Conservation (phyloP, 2,329 filamentous ascomycete genomes). For the Aspergillus luchuensis region DNA sequence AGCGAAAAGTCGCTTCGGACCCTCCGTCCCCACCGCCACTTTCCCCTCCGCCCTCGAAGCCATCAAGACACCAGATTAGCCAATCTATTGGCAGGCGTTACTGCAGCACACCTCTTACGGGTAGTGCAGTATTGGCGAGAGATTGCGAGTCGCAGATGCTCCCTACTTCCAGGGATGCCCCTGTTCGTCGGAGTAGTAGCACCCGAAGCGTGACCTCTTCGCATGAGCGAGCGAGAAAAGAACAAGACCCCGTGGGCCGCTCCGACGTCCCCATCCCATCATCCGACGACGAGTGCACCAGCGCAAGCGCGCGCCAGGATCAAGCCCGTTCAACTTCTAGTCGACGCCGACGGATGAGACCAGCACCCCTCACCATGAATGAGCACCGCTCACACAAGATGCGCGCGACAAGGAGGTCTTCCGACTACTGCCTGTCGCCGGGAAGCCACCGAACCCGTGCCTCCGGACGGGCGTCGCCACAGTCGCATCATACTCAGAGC, state of each 20-base stretch:
- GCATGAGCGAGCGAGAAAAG: constrained; percentile 21
- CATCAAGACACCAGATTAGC: constrained; percentile 18
- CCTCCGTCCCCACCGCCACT: constrained; percentile 31
- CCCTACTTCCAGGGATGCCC: constrained; percentile 16
- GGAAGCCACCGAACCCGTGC: constrained; percentile 23
- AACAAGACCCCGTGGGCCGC: constrained; percentile 20
- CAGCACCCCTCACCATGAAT: constrained; percentile 11
- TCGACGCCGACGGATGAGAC: constrained; percentile 17
- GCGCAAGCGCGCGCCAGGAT: constrained; percentile 14
- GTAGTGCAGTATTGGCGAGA: constrained; percentile 6
- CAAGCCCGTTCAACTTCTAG: constrained; percentile 12
- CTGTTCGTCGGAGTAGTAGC: constrained; percentile 27
- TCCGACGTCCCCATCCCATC: constrained; percentile 42
- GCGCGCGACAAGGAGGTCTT: constrained; percentile 13
- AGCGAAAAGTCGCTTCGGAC: constrained; percentile 25
- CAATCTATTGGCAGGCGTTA: constrained; percentile 19
- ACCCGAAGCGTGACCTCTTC: constrained; percentile 26
- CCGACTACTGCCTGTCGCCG: constrained; percentile 24
- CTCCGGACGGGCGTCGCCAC: constrained; percentile 26
- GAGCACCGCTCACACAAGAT: constrained; percentile 9
- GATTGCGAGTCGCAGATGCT: constrained; percentile 15
- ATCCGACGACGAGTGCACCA: constrained; percentile 43
- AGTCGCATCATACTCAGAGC: constrained; percentile 27
- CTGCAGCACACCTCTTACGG: constrained; percentile 19
- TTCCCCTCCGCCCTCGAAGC: constrained; percentile 28